phyloP scores from a whole-genome alignment of 495 filamentous ascomycete genomes.

The Evansstolkia leycettana region DNA sequence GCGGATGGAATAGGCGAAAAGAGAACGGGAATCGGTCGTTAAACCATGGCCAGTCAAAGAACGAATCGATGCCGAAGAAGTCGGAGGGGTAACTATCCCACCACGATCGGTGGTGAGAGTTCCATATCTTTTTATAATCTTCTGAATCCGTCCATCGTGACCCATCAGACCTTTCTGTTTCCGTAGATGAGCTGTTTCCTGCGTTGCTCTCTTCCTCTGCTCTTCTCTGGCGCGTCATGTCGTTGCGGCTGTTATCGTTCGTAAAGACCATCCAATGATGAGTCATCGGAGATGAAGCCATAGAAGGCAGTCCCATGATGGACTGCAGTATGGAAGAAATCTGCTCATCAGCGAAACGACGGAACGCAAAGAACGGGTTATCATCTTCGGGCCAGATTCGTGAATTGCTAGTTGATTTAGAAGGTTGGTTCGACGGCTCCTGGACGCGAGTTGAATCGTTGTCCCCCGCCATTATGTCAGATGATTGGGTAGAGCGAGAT shows the following conservation, averaged over 20 bases:
- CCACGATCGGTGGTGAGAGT: conserved; percentile 3
- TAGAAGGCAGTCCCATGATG: conserved; percentile 35
- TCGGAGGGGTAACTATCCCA: conserved; percentile 8
- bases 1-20: conserved; percentile 16
- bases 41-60: conserved; percentile 23
- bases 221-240: conserved; percentile 10
- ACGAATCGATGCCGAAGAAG: conserved; percentile 20
- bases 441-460: conserved; percentile 12
- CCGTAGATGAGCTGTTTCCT: background rate
- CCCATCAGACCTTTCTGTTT: background rate
- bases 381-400: conserved; percentile 18
- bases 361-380: conserved; percentile 50
- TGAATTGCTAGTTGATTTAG: conserved; percentile 6
- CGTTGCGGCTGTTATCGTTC: conserved; percentile 17
- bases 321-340: conserved; percentile 42
- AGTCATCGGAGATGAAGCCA: conserved; percentile 15
- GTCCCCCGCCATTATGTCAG: conserved; percentile 19
- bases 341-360: conserved; percentile 46
- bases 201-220: conserved; percentile 3
- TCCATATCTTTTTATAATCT: conserved; percentile 2
- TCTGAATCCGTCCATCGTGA: conserved; percentile 2
- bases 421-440: background rate
- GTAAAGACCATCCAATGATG: conserved; percentile 25
- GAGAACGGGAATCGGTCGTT: conserved; percentile 19
- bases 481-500: no score